A percentile compares a stretch with the other conserved stretches of the same genome.
phyloP scores from a whole-genome alignment of 2,329 filamentous ascomycete genomes.

The Pseudocercospora fijiensis region DNA sequence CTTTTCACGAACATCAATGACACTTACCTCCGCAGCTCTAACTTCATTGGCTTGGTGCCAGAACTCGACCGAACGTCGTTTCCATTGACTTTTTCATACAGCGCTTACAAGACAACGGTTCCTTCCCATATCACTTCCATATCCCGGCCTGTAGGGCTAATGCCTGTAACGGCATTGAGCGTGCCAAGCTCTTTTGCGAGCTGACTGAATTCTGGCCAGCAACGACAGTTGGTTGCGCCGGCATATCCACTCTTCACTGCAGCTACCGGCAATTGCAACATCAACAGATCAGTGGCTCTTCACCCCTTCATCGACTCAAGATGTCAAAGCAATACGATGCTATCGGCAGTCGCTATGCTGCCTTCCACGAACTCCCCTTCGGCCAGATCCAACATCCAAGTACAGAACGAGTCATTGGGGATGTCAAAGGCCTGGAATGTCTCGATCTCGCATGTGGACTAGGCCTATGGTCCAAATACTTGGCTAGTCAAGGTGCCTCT shows the following conservation, averaged over 20 bases:
- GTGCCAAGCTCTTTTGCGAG: background rate
- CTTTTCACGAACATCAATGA: background rate
- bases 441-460: conserved; percentile 24
- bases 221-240: background rate
- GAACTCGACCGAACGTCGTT: background rate
- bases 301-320: background rate
- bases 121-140: background rate
- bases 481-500: conserved; percentile 18
- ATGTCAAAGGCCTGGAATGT: conserved; percentile 17
- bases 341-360: conserved; percentile 11
- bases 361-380: conserved; percentile 9
- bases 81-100: background rate
- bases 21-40: background rate
- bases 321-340: conserved; percentile 17
- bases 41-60: background rate
- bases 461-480: conserved; percentile 12
- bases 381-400: conserved; percentile 4
- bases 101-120: background rate
- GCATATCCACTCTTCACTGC: background rate
- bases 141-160: background rate
- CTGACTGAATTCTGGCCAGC: background rate
- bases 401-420: conserved; percentile 6
- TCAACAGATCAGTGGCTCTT: background rate
- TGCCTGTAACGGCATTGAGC: background rate
- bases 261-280: background rate